Percentiles rank a stretch among this genome's conserved stretches.
phyloP scores from a whole-genome alignment of 495 filamentous ascomycete genomes.

The Extremus antarcticus region DNA sequence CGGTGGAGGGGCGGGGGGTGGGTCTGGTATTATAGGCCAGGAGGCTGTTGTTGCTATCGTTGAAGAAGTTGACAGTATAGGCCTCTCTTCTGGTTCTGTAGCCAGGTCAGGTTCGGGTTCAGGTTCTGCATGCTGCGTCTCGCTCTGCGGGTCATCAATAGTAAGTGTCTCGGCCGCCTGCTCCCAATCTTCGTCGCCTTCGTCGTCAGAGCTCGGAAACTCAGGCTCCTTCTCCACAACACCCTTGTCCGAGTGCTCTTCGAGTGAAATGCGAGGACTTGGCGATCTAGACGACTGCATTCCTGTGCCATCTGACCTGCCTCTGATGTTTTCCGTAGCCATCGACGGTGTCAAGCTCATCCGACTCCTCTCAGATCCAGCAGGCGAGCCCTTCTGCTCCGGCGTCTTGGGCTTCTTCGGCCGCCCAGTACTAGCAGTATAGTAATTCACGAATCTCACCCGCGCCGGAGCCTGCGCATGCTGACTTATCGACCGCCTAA shows the following conservation, averaged over 20 bases:
- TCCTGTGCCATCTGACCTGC: background rate
- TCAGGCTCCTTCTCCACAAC: background rate
- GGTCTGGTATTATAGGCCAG: conserved; percentile 26
- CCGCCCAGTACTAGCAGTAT: conserved; percentile 68
- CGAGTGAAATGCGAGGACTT: conserved; percentile 37
- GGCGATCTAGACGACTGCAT: conserved; percentile 1
- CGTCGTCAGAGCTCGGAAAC: background rate
- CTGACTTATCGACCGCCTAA: conserved; percentile 16
- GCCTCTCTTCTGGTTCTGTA: too few species aligned
- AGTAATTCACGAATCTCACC: conserved; percentile 83
- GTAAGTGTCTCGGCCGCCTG: conserved; percentile 9
- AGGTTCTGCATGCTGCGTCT: background rate
- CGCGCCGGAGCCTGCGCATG: conserved; percentile 16
- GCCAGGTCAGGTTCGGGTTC: background rate
- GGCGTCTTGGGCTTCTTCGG: conserved; percentile 38
- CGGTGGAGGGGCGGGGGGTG: conserved; percentile 33
- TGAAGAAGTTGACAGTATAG: background rate
- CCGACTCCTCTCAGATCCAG: conserved; percentile 5
- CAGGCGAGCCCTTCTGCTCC: conserved; percentile 7
- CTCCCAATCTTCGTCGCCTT: conserved; percentile 1
- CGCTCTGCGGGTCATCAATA: conserved; percentile 3
- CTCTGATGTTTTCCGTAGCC: background rate
- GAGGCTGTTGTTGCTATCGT: background rate
- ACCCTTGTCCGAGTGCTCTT: conserved; percentile 26
- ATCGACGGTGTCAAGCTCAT: background rate